Percentiles rank a stretch among this genome's conserved stretches.
phyloP scores from a whole-genome alignment of 495 filamentous ascomycete species.

The Parathielavia hyrcaniae region DNA sequence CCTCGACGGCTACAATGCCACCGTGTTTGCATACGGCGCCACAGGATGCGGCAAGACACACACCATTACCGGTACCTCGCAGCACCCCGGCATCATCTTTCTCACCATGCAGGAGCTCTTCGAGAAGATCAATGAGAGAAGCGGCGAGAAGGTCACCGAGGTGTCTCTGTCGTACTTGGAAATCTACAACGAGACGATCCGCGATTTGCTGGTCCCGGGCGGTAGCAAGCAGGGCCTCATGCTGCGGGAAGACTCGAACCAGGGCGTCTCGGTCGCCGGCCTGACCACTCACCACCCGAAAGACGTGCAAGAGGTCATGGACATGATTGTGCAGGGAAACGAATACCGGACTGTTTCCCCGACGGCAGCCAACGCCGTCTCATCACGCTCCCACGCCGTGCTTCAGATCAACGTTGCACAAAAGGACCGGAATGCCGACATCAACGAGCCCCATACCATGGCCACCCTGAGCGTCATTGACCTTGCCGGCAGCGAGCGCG shows the following conservation, averaged over 20 bases:
- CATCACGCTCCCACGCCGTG: constrained; percentile 96
- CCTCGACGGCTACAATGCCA: constrained; percentile 96
- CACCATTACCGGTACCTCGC: constrained; percentile 83
- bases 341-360: constrained; percentile 93
- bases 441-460: constrained; percentile 96
- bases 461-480: constrained; percentile 98
- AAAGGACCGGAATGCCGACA: constrained; percentile 85
- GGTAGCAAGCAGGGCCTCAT: constrained; percentile 83
- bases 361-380: constrained; percentile 95
- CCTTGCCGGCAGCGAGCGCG: constrained; percentile 90
- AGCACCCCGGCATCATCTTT: constrained; percentile 97
- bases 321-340: constrained; percentile 96
- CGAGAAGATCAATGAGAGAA: constrained; percentile 82
- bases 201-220: constrained; percentile 82
- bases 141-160: constrained; percentile 80
- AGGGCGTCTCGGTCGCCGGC: constrained; percentile 86
- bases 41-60: constrained; percentile 98
- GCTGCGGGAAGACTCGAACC: constrained; percentile 90
- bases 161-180: constrained; percentile 93
- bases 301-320: constrained; percentile 90
- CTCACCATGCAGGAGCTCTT: constrained; percentile 98
- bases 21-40: constrained; percentile 96
- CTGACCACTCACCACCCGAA: constrained; percentile 85
- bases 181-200: constrained; percentile 99
- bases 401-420: constrained; percentile 94